These are phyloP conservation scores for Phyllosticta citrichinensis DNA, from an alignment of 2,329 filamentous ascomycete species.

Conservation along the genomic window DNA sequence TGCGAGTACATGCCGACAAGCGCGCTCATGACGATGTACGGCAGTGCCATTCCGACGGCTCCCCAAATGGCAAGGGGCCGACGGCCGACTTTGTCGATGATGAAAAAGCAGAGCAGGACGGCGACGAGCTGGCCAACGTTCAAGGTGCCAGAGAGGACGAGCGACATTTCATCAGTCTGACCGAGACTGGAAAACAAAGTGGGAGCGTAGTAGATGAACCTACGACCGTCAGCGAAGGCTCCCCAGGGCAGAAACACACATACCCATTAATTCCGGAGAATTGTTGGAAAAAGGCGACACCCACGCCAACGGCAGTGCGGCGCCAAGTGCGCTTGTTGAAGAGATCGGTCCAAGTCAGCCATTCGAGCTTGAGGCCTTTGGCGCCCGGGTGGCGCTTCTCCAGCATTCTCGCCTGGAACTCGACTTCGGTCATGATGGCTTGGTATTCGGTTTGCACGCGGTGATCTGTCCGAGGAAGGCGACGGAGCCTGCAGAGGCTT, in stretches of 20 bases:
- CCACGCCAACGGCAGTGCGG: conserved; percentile 31
- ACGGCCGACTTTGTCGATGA: conserved; percentile 16
- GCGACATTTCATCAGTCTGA: conserved; percentile 23
- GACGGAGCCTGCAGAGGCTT: conserved; percentile 20
- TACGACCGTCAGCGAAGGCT: conserved; percentile 23
- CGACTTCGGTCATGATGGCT: conserved; percentile 14
- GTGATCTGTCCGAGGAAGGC: conserved; percentile 12
- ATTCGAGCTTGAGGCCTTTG: conserved; percentile 7
- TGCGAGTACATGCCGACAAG: conserved; percentile 45
- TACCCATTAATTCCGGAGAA: conserved; percentile 21
- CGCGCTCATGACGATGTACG: conserved; percentile 41
- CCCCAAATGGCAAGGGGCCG: conserved; percentile 13
- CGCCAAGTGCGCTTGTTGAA: conserved; percentile 32
- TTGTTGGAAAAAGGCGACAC: conserved; percentile 36
- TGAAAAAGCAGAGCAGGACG: conserved; percentile 11
- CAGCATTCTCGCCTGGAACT: conserved; percentile 11
- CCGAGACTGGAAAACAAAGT: conserved; percentile 34
- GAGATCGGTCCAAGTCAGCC: conserved; percentile 31
- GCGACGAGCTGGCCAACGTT: conserved; percentile 28
- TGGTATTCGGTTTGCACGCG: conserved; percentile 14
- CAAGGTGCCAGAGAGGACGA: conserved; percentile 19
- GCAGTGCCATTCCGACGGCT: conserved; percentile 18
- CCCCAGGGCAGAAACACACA: no score
- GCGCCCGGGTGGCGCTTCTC: conserved; percentile 3
- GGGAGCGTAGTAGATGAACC: conserved; percentile 40